phyloP scores from a whole-genome alignment of 768 basidiomycete genomes.

The Russula sp. region DNA sequence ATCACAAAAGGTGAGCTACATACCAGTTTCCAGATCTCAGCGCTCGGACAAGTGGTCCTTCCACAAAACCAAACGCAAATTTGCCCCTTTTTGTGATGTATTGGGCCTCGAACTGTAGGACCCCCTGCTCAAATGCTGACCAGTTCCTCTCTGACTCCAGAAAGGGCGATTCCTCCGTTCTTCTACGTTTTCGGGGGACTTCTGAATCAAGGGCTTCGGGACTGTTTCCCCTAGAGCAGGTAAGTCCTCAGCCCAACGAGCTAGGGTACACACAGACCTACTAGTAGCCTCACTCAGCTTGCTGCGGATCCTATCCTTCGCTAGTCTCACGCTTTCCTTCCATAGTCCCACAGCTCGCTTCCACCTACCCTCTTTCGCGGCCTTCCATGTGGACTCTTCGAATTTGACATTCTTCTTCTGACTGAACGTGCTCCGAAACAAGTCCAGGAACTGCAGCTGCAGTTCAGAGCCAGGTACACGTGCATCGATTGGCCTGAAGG shows the following conservation, averaged over 20 bases:
- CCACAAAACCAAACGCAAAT: slow-evolving; percentile 91
- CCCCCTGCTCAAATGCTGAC: slow-evolving; percentile 56
- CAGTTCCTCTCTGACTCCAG: slow-evolving; percentile 49
- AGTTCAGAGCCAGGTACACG: slow-evolving; percentile 65
- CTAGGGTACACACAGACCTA: slow-evolving; percentile 20
- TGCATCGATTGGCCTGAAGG: slow-evolving; percentile 93
- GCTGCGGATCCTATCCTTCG: slow-evolving; percentile 51
- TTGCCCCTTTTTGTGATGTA: slow-evolving; percentile 84
- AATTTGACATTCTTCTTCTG: slow-evolving; percentile 83
- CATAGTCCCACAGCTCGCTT: slow-evolving; percentile 74
- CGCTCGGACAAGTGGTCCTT: slow-evolving; percentile 92
- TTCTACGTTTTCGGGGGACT: slow-evolving; percentile 63
- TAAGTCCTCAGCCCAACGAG: background rate
- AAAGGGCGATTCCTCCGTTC: slow-evolving; percentile 40
- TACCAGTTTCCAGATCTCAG: slow-evolving; percentile 87
- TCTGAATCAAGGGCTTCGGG: slow-evolving; percentile 34
- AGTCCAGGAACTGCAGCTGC: slow-evolving; percentile 64
- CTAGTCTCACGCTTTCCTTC: slow-evolving; percentile 68
- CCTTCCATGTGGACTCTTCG: slow-evolving; percentile 72
- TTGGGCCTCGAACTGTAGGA: slow-evolving; percentile 79
- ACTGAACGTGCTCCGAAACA: slow-evolving; percentile 86
- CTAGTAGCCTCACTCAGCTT: slow-evolving; percentile 27
- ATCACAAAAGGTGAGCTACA: slow-evolving; percentile 3
- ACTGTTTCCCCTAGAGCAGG: background rate
- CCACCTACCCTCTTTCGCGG: slow-evolving; percentile 81